A percentile compares a stretch with the other conserved stretches of the same genome.
Conservation (phyloP, 768 basidiomycete species). For the Kwoniella heveanensis region DNA sequence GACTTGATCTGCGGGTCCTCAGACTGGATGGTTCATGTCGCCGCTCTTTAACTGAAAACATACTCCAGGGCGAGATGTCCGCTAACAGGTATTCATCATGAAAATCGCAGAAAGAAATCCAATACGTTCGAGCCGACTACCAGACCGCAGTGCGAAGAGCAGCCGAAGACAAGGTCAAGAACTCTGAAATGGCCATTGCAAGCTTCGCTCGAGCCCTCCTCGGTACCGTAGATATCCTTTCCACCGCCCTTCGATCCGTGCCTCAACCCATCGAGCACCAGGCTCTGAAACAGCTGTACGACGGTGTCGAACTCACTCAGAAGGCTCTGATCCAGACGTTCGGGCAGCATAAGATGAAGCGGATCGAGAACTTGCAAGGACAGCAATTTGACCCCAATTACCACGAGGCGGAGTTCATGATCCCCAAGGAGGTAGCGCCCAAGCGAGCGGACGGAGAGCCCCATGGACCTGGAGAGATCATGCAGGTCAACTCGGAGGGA, state of each 20-base stretch:
- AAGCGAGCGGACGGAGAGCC: conserved; percentile 65
- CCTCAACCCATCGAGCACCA: conserved; percentile 53
- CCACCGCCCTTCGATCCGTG: conserved; percentile 55
- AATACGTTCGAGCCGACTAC: conserved; percentile 93
- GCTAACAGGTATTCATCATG: too few species aligned
- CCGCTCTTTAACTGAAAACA: too few species aligned
- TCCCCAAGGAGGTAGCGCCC: conserved; percentile 66
- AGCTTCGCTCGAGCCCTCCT: conserved; percentile 69
- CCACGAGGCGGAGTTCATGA: conserved; percentile 94
- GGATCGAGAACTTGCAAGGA: conserved; percentile 81
- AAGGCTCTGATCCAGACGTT: conserved; percentile 84
- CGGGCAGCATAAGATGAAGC: conserved; percentile 85
- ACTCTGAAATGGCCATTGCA: conserved; percentile 88
- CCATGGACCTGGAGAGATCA: conserved; percentile 71
- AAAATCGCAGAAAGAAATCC: conserved; percentile 73
- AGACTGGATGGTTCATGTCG: too few species aligned
- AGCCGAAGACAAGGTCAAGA: conserved; percentile 86
- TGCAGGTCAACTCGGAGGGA: conserved; percentile 86
- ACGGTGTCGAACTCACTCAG: conserved; percentile 89
- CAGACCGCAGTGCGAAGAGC: conserved; percentile 91
- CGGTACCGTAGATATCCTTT: conserved; percentile 67
- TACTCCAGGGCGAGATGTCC: too few species aligned
- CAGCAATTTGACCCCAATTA: conserved; percentile 92
- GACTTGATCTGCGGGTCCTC: too few species aligned
- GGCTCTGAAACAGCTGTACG: conserved; percentile 63